Base-by-base conservation (phyloP, 768 basidiomycete species). In the Termitomyces bulborhizus region DNA sequence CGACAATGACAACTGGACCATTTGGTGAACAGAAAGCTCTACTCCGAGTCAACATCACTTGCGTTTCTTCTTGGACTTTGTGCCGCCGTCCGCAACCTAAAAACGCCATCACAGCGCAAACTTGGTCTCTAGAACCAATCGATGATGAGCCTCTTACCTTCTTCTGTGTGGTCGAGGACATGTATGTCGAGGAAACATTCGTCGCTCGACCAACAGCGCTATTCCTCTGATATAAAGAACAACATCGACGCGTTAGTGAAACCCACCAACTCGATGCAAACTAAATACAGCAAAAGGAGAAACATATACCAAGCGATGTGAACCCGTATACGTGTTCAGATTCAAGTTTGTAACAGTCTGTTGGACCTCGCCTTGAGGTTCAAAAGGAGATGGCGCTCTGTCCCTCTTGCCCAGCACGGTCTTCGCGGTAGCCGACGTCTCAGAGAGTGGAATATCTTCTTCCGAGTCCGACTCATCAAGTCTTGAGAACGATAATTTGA, bases 401-500 rank as follows among this genome's bases (percentile, higher is more conserved):
- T 59, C 54, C 11, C 62, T 55, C 45, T 63, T 63, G 24, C 60
- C 60, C 3, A 61, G 46, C 6, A 50, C 51, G 6, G 31, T 43
- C 26, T 46, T 44, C n/a, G 18, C 32, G 7, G 47, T 26, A 2
- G 46, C 43, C 9, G 60, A 58, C 1, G 43, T n/a, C 24, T 61
- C 57, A 13, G 60, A 63, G 31, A 61, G 56, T 9, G 56, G 60
- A 31, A 49, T 48, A 15, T 63, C 62, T n/a, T 63, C 56, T 24
- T 63, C 60, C 3, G 57, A 59, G 36, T 62, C 59, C 8, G 51
- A 58, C 7, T 50, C 55, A 3, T 41, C 51, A 12, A 61, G 54
- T 11, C 51, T 59, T 37, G 57, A 56, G 45, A 57, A 58, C 7
- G 53, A 46, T 6, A 42, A 11, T 46, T 39, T 45, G 15, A 27